Conservation (phyloP, 805 yeast genomes). For the Candida alai region DNA sequence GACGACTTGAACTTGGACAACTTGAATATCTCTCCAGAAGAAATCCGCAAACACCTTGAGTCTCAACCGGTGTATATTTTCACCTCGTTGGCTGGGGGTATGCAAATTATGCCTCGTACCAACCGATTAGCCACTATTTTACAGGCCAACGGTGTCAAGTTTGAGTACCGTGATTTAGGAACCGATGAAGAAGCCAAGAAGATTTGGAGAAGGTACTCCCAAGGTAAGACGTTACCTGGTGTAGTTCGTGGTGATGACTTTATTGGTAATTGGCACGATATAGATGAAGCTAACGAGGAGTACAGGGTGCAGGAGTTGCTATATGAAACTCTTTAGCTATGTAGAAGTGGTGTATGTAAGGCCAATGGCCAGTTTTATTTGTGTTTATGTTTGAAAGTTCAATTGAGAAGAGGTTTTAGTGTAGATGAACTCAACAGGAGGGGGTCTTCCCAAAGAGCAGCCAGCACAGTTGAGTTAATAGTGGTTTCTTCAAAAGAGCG, state of each 20-base stretch:
- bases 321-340: slow-evolving; percentile 59
- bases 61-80: slow-evolving; percentile 66
- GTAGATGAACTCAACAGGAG: too few relatives aligned
- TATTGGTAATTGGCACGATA: slow-evolving; percentile 81
- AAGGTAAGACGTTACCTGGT: slow-evolving; percentile 78
- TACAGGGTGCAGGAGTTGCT: slow-evolving; percentile 60
- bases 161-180: slow-evolving; percentile 72
- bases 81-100: slow-evolving; percentile 87
- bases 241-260: slow-evolving; percentile 77
- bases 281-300: slow-evolving; percentile 83
- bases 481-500: too few relatives aligned
- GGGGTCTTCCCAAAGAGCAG: too few relatives aligned
- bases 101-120: slow-evolving; percentile 73
- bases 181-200: slow-evolving; percentile 83
- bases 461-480: too few relatives aligned
- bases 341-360: too few relatives aligned
- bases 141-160: slow-evolving; percentile 66
- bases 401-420: too few relatives aligned
- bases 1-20: slow-evolving; percentile 18
- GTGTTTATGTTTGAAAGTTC: too few relatives aligned
- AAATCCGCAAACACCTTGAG: slow-evolving; percentile 39
- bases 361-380: too few relatives aligned
- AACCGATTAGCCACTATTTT: slow-evolving; percentile 72
- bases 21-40: slow-evolving; percentile 38
- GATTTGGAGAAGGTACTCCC: slow-evolving; percentile 73